These are phyloP conservation scores for Friedmanniomyces simplex DNA, from an alignment of 495 filamentous ascomycete genomes.

Conservation along the genomic window DNA sequence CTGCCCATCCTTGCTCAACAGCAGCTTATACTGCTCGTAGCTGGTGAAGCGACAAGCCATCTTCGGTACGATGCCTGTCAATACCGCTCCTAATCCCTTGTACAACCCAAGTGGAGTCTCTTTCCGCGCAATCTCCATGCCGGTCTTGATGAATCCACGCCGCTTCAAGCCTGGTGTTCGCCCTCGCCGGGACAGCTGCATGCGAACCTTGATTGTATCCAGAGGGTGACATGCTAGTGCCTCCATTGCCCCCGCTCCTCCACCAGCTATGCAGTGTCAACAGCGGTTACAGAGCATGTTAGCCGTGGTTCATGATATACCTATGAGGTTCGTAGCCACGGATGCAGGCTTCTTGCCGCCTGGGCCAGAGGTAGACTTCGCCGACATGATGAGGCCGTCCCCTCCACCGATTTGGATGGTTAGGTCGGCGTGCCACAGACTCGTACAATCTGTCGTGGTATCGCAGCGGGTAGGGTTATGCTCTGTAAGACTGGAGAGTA, in stretches of 20 bases:
- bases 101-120: constrained; percentile 91
- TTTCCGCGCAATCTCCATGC: constrained; percentile 72
- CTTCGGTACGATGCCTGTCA: constrained; percentile 96
- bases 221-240: constrained; percentile 94
- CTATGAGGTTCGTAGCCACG: constrained; percentile 86
- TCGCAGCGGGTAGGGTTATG: background rate
- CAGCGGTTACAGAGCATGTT: background rate
- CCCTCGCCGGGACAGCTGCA: constrained; percentile 90
- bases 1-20: constrained; percentile 54
- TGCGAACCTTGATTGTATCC: constrained; percentile 98
- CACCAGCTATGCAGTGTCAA: constrained; percentile 57
- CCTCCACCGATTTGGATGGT: background rate
- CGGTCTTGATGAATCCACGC: constrained; percentile 81
- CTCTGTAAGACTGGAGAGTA: no score
- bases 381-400: constrained; percentile 44
- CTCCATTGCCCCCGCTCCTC: constrained; percentile 98
- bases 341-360: constrained; percentile 72
- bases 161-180: constrained; percentile 68
- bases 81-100: constrained; percentile 90
- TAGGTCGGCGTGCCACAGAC: background rate
- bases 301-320: constrained; percentile 36
- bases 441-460: background rate
- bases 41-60: constrained; percentile 99
- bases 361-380: constrained; percentile 48
- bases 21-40: constrained; percentile 88